Conservation (phyloP, 2,329 filamentous ascomycete genomes). For the Trichoderma gracile region DNA sequence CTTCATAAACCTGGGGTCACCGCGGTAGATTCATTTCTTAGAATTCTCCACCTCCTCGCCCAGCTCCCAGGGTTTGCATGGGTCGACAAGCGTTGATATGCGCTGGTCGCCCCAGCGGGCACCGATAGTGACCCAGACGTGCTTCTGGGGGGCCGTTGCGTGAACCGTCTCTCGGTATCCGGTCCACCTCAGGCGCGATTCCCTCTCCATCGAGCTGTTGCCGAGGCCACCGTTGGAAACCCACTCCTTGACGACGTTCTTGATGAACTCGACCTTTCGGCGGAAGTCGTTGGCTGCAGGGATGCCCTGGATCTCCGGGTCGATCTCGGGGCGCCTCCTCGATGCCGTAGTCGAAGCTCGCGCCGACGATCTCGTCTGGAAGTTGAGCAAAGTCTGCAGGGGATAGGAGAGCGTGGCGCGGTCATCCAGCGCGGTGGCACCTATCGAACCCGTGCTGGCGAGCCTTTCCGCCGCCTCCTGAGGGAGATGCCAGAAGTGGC, state of each 20-base stretch:
- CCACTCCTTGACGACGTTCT: slow-evolving; percentile 70
- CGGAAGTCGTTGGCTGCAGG: slow-evolving; percentile 72
- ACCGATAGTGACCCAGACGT: slow-evolving; percentile 70
- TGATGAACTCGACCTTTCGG: slow-evolving; percentile 72
- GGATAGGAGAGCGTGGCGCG: slow-evolving; percentile 72
- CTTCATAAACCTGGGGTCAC: not conserved
- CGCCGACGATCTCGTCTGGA: slow-evolving; percentile 50
- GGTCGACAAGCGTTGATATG: slow-evolving; percentile 57
- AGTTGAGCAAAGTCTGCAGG: slow-evolving; percentile 72
- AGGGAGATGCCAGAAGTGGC: slow-evolving; percentile 75
- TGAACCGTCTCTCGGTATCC: slow-evolving; percentile 58
- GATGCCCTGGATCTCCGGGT: slow-evolving; percentile 61
- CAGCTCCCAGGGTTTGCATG: slow-evolving; percentile 53
- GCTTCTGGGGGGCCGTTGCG: slow-evolving; percentile 57
- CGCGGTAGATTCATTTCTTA: slow-evolving; percentile 32
- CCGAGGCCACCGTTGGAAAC: slow-evolving; percentile 68
- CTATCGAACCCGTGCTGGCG: slow-evolving; percentile 64
- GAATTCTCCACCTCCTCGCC: slow-evolving; percentile 53
- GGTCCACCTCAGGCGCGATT: slow-evolving; percentile 58
- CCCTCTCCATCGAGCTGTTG: slow-evolving; percentile 60
- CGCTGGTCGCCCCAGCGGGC: slow-evolving; percentile 60
- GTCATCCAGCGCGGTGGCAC: slow-evolving; percentile 68
- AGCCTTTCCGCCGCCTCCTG: slow-evolving; percentile 69
- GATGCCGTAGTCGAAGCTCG: slow-evolving; percentile 48
- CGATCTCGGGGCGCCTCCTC: slow-evolving; percentile 61